A percentile compares a stretch with the other conserved stretches of the same genome.
Evolutionary conservation across 495 filamentous ascomycete species (phyloP).

Genomic region (Saxispiralis lemnorum): DNA sequence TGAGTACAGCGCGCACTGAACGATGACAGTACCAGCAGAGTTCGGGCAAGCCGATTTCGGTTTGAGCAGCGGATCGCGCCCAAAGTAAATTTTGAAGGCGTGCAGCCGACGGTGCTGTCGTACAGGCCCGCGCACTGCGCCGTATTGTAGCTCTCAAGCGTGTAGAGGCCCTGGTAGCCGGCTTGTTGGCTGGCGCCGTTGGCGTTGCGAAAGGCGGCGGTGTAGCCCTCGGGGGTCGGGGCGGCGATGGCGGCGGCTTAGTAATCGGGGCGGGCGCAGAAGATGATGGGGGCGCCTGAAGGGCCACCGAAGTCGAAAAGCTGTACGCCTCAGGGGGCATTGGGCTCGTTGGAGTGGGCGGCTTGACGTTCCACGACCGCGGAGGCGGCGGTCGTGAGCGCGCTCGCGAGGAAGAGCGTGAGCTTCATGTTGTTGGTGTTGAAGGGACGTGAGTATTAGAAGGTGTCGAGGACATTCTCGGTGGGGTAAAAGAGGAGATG

Average conservation of each 20-base stretch:
- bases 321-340: too few relatives aligned
- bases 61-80: constrained; percentile 29
- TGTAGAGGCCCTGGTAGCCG: constrained; percentile 28
- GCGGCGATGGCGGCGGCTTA: constrained; percentile 13
- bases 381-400: too few relatives aligned
- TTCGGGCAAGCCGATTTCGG: constrained; percentile 22
- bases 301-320: too few relatives aligned
- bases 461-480: too few relatives aligned
- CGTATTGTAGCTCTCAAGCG: constrained; percentile 27
- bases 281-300: too few relatives aligned
- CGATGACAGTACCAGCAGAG: constrained; percentile 31
- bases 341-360: too few relatives aligned
- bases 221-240: constrained; percentile 26
- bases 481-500: too few relatives aligned
- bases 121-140: constrained; percentile 22
- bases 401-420: too few relatives aligned
- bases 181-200: constrained; percentile 22
- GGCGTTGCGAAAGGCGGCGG: constrained; percentile 23
- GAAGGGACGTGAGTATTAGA: too few relatives aligned
- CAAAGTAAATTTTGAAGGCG: constrained; percentile 34
- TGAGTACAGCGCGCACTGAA: constrained; percentile 36
- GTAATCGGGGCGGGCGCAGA: too few relatives aligned
- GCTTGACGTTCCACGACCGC: too few relatives aligned
- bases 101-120: constrained; percentile 20
- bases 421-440: too few relatives aligned